A percentile compares a stretch with the other conserved stretches of the same genome.
These are phyloP conservation scores for Entomophthora muscae DNA, from an alignment of 371 early-diverging fungal species.

Conservation along the genomic window DNA sequence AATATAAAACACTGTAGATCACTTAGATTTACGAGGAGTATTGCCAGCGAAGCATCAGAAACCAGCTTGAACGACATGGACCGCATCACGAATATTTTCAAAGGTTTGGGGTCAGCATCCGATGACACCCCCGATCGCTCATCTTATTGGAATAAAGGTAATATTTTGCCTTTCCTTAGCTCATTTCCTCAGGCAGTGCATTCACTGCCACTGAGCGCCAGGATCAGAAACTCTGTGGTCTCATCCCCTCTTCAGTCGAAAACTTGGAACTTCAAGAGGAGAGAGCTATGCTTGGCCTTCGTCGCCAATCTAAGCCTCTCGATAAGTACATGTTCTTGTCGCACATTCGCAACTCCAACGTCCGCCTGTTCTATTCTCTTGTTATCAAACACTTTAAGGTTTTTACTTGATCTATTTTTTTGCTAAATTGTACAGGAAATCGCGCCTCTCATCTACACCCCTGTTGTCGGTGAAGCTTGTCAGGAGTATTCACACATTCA, in stretches of 20 bases:
- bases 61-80: background rate
- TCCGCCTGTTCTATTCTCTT: slow-evolving; percentile 58
- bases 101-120: background rate
- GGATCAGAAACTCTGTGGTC: slow-evolving; percentile 38
- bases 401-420: slow-evolving; percentile 10
- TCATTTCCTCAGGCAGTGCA: slow-evolving; percentile 26
- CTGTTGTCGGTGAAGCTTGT: slow-evolving; percentile 82
- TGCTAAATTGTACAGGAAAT: slow-evolving; percentile 26
- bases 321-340: slow-evolving; percentile 72
- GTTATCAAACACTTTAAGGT: slow-evolving; percentile 54
- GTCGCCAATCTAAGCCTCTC: slow-evolving; percentile 34
- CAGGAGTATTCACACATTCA: slow-evolving; percentile 72
- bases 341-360: slow-evolving; percentile 54
- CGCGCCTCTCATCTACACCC: slow-evolving; percentile 75
- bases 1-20: background rate
- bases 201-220: slow-evolving; percentile 25
- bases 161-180: background rate
- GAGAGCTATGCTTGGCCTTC: slow-evolving; percentile 47
- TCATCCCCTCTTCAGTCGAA: slow-evolving; percentile 52
- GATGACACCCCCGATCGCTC: background rate
- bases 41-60: background rate
- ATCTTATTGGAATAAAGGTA: slow-evolving; percentile 4
- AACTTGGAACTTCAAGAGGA: slow-evolving; percentile 42
- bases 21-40: background rate
- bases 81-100: background rate